These are phyloP conservation scores for Ogataea saltuana DNA, from an alignment of 805 yeast species.

Conservation along the genomic window DNA sequence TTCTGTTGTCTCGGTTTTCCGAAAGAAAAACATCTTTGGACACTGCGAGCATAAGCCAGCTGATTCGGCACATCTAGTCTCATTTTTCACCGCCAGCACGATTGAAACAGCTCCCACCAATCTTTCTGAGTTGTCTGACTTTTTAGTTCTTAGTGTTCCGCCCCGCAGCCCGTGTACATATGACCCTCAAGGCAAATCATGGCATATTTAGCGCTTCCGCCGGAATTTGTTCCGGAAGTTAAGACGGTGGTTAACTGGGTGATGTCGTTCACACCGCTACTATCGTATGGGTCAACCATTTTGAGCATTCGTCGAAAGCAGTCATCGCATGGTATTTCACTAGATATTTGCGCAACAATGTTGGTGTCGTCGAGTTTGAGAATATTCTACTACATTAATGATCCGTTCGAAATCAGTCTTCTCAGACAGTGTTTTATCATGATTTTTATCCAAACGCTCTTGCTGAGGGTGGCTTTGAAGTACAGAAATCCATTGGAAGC, in stretches of 20 bases:
- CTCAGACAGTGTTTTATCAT: constrained; percentile 80
- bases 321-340: constrained; percentile 77
- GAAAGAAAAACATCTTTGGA: too few species aligned
- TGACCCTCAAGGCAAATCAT: constrained; percentile 13
- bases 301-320: constrained; percentile 61
- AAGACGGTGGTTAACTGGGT: constrained; percentile 56
- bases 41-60: too few species aligned
- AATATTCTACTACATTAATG: constrained; percentile 72
- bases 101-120: too few species aligned
- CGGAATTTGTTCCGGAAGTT: constrained; percentile 33
- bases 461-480: constrained; percentile 62
- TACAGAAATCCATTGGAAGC: constrained; percentile 49
- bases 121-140: too few species aligned
- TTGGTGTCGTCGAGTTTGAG: constrained; percentile 71
- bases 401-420: constrained; percentile 79
- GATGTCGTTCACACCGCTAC: constrained; percentile 78
- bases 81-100: too few species aligned
- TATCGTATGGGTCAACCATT: constrained; percentile 86
- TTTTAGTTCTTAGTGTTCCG: too few species aligned
- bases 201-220: constrained; percentile 35
- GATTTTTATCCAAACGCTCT: constrained; percentile 72
- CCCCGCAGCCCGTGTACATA: too few species aligned
- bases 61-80: too few species aligned
- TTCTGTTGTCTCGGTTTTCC: too few species aligned
- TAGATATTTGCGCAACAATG: constrained; percentile 95